These are phyloP conservation scores for Candida hungchunana DNA, from an alignment of 805 yeast species.

Conservation along the genomic window DNA sequence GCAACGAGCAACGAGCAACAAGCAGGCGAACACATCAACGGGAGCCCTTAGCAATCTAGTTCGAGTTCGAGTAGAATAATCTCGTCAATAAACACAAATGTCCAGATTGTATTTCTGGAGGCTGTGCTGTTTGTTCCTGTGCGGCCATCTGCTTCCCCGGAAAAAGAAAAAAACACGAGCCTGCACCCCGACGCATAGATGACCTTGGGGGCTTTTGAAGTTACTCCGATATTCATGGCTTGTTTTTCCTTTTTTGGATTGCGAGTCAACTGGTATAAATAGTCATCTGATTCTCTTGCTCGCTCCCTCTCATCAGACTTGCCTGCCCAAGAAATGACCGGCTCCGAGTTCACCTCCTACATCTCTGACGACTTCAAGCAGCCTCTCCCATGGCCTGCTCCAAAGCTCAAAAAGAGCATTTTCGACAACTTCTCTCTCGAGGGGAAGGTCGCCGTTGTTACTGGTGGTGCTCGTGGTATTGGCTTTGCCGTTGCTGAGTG, in stretches of 20 bases:
- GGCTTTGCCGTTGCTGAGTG: slow-evolving; percentile 82
- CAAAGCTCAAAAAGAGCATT: slow-evolving; percentile 47
- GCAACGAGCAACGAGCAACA: no score
- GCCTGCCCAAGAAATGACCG: slow-evolving; percentile 9
- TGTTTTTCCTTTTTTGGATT: slow-evolving; percentile 1
- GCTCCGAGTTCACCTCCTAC: slow-evolving; percentile 19
- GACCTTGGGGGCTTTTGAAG: neutral
- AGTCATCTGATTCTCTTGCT: no score
- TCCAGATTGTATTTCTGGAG: no score
- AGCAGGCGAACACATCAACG: no score
- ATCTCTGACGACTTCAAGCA: slow-evolving; percentile 23
- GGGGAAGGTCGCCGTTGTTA: slow-evolving; percentile 78
- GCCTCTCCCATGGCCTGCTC: slow-evolving; percentile 50
- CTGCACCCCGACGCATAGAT: slow-evolving; percentile 3
- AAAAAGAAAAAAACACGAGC: neutral
- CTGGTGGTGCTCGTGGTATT: slow-evolving; percentile 85
- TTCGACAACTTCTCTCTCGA: slow-evolving; percentile 71
- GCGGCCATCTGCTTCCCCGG: no score
- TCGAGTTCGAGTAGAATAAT: no score
- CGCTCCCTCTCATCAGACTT: neutral
- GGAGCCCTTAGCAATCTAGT: no score
- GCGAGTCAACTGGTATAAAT: neutral
- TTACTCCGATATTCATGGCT: neutral
- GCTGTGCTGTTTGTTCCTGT: no score
- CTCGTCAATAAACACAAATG: no score